Conservation (phyloP, 805 yeast species). For the Sungouiozyma ichnusensis region DNA sequence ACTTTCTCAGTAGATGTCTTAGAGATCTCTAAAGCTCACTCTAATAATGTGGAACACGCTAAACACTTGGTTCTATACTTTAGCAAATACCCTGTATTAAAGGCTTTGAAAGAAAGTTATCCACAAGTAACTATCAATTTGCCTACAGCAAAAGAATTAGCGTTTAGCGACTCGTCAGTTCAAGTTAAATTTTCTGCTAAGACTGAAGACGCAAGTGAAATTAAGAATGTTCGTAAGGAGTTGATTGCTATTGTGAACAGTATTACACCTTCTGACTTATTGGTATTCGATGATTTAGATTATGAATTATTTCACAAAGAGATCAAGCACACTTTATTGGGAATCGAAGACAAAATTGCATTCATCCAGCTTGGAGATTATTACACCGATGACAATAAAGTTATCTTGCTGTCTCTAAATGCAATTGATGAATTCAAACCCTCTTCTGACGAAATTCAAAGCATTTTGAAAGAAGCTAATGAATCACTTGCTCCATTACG, state of each 20-base stretch:
- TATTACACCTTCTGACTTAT: conserved; percentile 56
- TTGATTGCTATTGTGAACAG: conserved; percentile 65
- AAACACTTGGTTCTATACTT: conserved; percentile 62
- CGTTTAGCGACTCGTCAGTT: conserved; percentile 31
- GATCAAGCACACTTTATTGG: conserved; percentile 17
- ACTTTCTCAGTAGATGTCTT: conserved; percentile 53
- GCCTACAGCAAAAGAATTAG: conserved; percentile 38
- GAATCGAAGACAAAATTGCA: conserved; percentile 34
- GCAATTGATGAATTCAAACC: conserved; percentile 65
- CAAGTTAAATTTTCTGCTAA: conserved; percentile 52
- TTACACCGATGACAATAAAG: conserved; percentile 34
- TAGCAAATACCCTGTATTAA: conserved; percentile 36
- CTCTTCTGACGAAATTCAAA: conserved; percentile 45
- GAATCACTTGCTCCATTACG: conserved; percentile 48
- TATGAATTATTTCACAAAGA: conserved; percentile 28
- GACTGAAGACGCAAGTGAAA: conserved; percentile 37
- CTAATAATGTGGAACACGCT: conserved; percentile 69
- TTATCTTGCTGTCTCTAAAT: conserved; percentile 45
- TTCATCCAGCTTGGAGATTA: conserved; percentile 48
- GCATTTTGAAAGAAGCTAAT: conserved; percentile 45
- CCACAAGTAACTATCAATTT: conserved; percentile 37
- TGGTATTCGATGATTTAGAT: conserved; percentile 53
- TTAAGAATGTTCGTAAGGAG: conserved; percentile 56
- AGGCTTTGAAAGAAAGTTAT: conserved; percentile 30
- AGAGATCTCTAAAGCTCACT: conserved; percentile 84